Evolutionary conservation across 768 basidiomycete genomes (phyloP).

Genomic region (Lactifluus subvellereus): DNA sequence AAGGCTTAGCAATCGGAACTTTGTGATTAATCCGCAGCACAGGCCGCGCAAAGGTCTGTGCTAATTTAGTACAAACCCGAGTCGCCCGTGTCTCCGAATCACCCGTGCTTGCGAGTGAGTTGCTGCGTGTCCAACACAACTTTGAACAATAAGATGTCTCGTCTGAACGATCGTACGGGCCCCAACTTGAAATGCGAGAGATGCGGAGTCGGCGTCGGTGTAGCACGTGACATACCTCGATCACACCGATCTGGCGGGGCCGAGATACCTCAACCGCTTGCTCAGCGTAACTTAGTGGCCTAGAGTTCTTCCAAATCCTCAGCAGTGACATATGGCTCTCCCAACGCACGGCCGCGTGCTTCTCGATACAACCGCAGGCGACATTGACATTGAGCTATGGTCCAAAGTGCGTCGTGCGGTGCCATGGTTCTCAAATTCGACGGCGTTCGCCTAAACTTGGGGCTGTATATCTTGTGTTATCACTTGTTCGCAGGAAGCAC

Average conservation of each 20-base stretch:
- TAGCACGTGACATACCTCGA: too few species aligned
- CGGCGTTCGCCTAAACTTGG: background rate
- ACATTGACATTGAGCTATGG: conserved; percentile 89
- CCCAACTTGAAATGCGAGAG: too few species aligned
- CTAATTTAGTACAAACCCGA: too few species aligned
- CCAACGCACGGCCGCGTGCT: conserved; percentile 85
- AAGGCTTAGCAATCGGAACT: background rate
- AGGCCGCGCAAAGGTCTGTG: too few species aligned
- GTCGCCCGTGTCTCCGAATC: too few species aligned
- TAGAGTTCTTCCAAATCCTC: too few species aligned
- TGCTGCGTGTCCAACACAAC: too few species aligned
- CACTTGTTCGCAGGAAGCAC: conserved; percentile 60
- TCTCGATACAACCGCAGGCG: conserved; percentile 82
- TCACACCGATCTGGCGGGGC: background rate
- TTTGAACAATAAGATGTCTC: too few species aligned
- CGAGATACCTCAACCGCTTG: background rate
- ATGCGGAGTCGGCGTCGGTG: too few species aligned
- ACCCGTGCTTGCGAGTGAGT: too few species aligned
- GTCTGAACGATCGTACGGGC: too few species aligned
- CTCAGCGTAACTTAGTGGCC: too few species aligned
- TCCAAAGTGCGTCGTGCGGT: conserved; percentile 53
- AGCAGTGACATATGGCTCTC: conserved; percentile 52
- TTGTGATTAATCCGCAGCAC: background rate
- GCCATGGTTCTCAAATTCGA: background rate
- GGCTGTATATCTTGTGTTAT: background rate